Evolutionary conservation across 352 stramenopile species (phyloP), one percentile per base, ranked within the genome.

Genomic region (Pythium diclinum): DNA sequence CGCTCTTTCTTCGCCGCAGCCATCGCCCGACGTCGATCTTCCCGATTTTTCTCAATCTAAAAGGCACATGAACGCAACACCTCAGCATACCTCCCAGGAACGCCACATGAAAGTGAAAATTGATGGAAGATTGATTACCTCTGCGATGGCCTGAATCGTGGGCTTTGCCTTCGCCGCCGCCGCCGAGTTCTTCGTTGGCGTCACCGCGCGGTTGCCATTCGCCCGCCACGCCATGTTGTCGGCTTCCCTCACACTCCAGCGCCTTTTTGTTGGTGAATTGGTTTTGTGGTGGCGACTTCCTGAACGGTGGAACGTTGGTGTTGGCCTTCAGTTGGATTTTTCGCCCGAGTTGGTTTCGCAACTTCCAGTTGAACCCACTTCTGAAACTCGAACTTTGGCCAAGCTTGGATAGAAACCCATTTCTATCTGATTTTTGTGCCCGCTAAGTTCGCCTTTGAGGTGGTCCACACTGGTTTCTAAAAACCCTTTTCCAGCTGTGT

Each of bases 11-110:
- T 96, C 65, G 87, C 87, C 11, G 83, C 83, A 21, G 89, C 89
- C 83, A 95, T 95, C 52, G 81, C 83, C 40, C 85, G 84, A 6
- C 88, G 81, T 4, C 88, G 82, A 65, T 93, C 84, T 65, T 95
- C 86, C 25, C 88, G 79, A 42, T 96, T 91, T 61, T 89, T 84
- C 62, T 93, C 85, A 40, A 96, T 94, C 83, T 94, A 61, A 6
- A 28, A 28, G 4, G 25, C 25, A 2, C 25, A 28, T 28, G 25
- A 28, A 28, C 25, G 25, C 25, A 2, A 3, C 25, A 28, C 25
- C 25, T 28, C 25, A 28, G 25, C 25, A 28, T 28, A 28, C 25
- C 25, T 5, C 25, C 25, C 25, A 28, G 25, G 25, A 28, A 28
- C 25, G 4, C 25, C 25, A 28, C 25, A 1, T 28, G 25, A 2